These are phyloP conservation scores for Vitis labrusca DNA, from an alignment of 164 flowering plant genomes.

Conservation along the genomic window DNA sequence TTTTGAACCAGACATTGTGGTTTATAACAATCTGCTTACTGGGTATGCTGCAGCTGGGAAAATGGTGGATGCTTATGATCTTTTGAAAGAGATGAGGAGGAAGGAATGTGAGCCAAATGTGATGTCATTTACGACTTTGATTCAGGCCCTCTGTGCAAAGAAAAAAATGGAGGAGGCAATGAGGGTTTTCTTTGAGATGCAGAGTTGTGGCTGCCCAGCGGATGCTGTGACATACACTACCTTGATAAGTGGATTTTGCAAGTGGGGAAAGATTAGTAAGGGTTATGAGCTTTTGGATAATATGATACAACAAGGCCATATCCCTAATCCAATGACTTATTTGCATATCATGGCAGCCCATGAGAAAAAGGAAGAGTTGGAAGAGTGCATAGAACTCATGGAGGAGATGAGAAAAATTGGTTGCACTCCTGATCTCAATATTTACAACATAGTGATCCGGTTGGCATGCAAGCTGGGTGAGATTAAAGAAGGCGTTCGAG, in stretches of 20 bases:
- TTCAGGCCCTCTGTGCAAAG: conserved; percentile 69
- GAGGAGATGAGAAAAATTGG: conserved; percentile 59
- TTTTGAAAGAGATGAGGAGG: conserved; percentile 71
- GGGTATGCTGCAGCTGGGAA: conserved; percentile 74
- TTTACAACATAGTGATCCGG: conserved; percentile 68
- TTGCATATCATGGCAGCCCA: conserved; percentile 70
- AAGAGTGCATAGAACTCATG: conserved; percentile 72
- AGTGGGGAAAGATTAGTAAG: conserved; percentile 66
- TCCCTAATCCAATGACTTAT: conserved; percentile 64
- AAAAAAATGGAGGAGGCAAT: conserved; percentile 81
- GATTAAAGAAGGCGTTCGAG: conserved; percentile 50
- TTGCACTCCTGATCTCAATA: conserved; percentile 56
- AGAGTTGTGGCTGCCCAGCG: conserved; percentile 65
- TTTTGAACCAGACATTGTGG: conserved; percentile 81
- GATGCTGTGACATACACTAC: conserved; percentile 85
- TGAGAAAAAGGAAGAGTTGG: conserved; percentile 86
- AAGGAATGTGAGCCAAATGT: conserved; percentile 78
- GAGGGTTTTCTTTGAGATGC: conserved; percentile 66
- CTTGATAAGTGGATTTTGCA: conserved; percentile 85
- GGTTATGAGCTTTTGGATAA: conserved; percentile 67
- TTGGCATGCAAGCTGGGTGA: conserved; percentile 81
- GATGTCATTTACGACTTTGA: conserved; percentile 70
- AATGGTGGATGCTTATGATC: conserved; percentile 73
- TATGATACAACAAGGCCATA: conserved; percentile 65
- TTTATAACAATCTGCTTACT: conserved; percentile 67